Evolutionary conservation across 495 filamentous ascomycete species (phyloP).

Genomic region (Bacidia gigantensis): DNA sequence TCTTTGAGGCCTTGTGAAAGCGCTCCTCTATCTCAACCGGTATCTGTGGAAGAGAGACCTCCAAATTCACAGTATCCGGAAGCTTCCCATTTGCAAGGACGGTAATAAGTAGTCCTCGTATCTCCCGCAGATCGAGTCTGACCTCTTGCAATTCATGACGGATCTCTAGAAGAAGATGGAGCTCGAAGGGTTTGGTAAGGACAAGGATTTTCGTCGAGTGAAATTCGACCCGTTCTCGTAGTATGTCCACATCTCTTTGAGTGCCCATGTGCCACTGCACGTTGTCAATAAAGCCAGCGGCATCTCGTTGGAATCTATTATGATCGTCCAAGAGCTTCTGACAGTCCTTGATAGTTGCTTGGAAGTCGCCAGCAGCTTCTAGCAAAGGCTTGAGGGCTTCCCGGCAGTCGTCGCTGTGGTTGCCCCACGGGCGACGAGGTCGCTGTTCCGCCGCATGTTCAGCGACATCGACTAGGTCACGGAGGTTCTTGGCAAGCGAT

Average conservation of each 20-base stretch:
- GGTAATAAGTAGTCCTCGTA: constrained; percentile 9
- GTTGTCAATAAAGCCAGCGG: constrained; percentile 14
- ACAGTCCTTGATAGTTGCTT: constrained; percentile 12
- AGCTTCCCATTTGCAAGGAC: background rate
- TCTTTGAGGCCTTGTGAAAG: constrained; percentile 2
- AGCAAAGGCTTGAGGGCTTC: constrained; percentile 5
- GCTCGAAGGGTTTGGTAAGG: constrained; percentile 16
- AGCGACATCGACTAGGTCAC: constrained; percentile 3
- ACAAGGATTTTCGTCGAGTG: constrained; percentile 13
- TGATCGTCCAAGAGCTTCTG: constrained; percentile 9
- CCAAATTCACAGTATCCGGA: background rate
- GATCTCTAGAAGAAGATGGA: constrained; percentile 13
- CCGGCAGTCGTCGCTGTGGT: constrained; percentile 8
- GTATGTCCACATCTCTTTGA: constrained; percentile 13
- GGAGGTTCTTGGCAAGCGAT: constrained; percentile 6
- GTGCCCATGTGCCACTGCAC: constrained; percentile 10
- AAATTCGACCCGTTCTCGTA: constrained; percentile 13
- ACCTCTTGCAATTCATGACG: constrained; percentile 11
- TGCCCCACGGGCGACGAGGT: constrained; percentile 12
- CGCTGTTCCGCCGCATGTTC: constrained; percentile 10
- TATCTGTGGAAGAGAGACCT: background rate
- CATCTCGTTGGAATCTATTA: constrained; percentile 3
- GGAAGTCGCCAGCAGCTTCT: constrained; percentile 15
- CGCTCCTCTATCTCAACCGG: constrained; percentile 4
- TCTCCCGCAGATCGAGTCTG: constrained; percentile 9